Conservation (phyloP, 176 grass and related monocot species). For the Triticum timopheevii region DNA sequence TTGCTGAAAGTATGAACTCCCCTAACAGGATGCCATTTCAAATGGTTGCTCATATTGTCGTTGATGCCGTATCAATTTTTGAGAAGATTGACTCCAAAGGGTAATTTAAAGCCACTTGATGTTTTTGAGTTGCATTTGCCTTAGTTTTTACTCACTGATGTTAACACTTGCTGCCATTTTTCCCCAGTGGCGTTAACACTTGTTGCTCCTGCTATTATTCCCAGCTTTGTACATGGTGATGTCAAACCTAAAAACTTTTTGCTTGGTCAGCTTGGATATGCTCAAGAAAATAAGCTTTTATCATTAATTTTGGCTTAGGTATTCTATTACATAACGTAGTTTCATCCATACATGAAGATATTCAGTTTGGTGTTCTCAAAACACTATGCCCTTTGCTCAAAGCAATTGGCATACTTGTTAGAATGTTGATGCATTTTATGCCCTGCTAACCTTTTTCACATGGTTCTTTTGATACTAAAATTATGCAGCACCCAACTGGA, state of each 20-base stretch:
- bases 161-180: not conserved
- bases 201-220: not conserved
- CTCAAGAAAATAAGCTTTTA: slow-evolving; percentile 68
- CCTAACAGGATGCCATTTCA: not conserved
- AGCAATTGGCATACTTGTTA: not conserved
- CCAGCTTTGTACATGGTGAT: slow-evolving; percentile 82
- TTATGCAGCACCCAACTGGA: slow-evolving; percentile 70
- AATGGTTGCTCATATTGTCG: not conserved
- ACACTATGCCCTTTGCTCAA: not conserved
- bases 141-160: not conserved
- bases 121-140: not conserved
- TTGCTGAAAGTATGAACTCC: not conserved
- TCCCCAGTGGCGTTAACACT: not conserved
- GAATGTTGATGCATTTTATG: not conserved
- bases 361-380: not conserved
- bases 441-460: not conserved
- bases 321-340: not conserved
- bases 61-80: not conserved
- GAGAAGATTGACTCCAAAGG: not conserved
- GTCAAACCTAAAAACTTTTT: slow-evolving; percentile 88
- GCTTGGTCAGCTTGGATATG: slow-evolving; percentile 65
- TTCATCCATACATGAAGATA: slow-evolving; percentile 9
- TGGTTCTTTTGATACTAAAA: slow-evolving; percentile 25
- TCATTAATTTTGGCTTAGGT: slow-evolving; percentile 86
- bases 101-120: not conserved